phyloP scores from a whole-genome alignment of 2,329 filamentous ascomycete species.

The Diaporthe batatas region DNA sequence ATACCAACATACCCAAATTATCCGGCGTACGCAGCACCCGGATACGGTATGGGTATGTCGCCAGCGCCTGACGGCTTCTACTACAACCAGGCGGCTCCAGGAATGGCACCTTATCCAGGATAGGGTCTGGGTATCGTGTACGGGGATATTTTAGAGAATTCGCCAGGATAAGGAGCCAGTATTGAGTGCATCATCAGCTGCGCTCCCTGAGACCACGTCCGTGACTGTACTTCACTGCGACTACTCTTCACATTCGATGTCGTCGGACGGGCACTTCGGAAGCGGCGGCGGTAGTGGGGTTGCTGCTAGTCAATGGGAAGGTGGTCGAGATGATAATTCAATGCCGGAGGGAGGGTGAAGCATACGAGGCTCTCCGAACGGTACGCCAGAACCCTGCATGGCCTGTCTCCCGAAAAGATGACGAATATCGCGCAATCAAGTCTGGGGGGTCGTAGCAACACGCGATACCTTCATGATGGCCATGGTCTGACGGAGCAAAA shows the following conservation, averaged over 20 bases:
- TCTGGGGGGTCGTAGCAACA: not conserved
- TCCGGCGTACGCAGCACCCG: conserved; percentile 60
- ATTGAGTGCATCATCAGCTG: not conserved
- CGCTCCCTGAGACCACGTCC: not conserved
- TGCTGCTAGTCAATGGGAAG: not conserved
- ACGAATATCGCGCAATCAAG: not conserved
- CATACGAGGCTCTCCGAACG: not conserved
- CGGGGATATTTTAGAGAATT: not conserved
- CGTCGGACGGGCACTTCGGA: not conserved
- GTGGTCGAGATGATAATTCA: not conserved
- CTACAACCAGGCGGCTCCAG: conserved; percentile 68
- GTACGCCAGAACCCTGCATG: not conserved
- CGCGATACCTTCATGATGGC: not conserved
- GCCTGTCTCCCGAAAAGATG: not conserved
- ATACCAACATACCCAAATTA: conserved; percentile 68
- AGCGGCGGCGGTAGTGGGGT: not conserved
- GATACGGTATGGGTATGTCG: conserved; percentile 71
- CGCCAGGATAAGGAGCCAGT: not conserved
- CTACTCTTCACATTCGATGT: not conserved
- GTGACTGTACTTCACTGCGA: not conserved
- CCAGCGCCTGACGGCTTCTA: conserved; percentile 78
- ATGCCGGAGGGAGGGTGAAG: not conserved
- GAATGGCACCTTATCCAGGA: conserved; percentile 73
- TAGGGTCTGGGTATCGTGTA: conserved; percentile 56
- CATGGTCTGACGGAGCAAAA: not conserved